Conservation (phyloP, 2,329 filamentous ascomycete genomes). For the Orbilia brochopaga region DNA sequence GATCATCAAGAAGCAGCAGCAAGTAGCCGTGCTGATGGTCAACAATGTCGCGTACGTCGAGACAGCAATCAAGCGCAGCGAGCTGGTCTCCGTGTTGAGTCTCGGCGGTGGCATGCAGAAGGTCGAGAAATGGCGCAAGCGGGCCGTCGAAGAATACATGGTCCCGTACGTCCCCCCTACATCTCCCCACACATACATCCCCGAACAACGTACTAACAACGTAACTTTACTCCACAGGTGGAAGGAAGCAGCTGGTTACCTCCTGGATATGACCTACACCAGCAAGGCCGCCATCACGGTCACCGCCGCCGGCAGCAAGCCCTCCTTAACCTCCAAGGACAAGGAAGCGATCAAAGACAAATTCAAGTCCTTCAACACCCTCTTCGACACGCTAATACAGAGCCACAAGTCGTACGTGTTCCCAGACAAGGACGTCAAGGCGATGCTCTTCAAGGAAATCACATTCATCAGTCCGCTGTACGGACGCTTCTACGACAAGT, state of each 20-base stretch:
- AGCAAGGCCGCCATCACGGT: constrained; percentile 82
- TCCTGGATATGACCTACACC: constrained; percentile 61
- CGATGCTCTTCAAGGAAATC: constrained; percentile 79
- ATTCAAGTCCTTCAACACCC: constrained; percentile 83
- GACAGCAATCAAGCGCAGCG: constrained; percentile 80
- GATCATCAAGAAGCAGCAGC: constrained; percentile 76
- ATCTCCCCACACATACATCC: not conserved
- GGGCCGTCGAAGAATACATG: constrained; percentile 78
- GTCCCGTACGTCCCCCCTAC: constrained; percentile 24
- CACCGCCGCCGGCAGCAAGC: constrained; percentile 57
- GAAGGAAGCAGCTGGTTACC: constrained; percentile 76
- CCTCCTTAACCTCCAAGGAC: constrained; percentile 83
- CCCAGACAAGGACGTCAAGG: constrained; percentile 81
- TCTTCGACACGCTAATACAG: constrained; percentile 85
- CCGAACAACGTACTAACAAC: not conserved
- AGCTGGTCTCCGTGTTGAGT: constrained; percentile 73
- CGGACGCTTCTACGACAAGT: constrained; percentile 92
- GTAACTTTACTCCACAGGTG: constrained; percentile 61
- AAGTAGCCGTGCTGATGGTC: constrained; percentile 85
- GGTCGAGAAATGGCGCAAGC: constrained; percentile 86
- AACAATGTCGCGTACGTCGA: constrained; percentile 86
- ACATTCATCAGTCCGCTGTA: constrained; percentile 93
- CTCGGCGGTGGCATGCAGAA: constrained; percentile 67
- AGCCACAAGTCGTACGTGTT: constrained; percentile 84
- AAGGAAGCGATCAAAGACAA: constrained; percentile 97